Evolutionary conservation across 148 eudicot species (phyloP).

Genomic region (Chenopodium formosanum): DNA sequence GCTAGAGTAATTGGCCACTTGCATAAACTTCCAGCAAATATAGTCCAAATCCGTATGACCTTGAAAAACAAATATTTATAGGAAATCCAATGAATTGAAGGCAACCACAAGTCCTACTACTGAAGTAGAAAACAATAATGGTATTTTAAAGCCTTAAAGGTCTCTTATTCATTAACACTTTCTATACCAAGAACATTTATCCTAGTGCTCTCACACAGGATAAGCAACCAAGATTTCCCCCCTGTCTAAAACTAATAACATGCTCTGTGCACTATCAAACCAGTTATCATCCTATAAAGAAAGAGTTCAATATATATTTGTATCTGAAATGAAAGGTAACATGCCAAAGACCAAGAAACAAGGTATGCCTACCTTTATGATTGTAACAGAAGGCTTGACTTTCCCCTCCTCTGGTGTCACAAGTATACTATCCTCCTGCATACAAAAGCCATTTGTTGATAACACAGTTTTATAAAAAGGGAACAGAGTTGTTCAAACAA

Average conservation of each 20-base stretch:
- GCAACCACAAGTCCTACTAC: neutral
- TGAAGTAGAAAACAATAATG: no score
- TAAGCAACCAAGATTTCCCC: neutral
- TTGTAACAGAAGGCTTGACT: slow-evolving; percentile 83
- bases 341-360: neutral
- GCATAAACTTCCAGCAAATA: neutral
- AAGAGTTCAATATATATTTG: neutral
- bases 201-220: neutral
- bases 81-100: neutral
- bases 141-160: neutral
- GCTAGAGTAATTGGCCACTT: neutral
- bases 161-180: neutral
- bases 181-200: neutral
- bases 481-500: neutral
- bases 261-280: neutral
- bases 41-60: neutral
- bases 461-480: neutral
- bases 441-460: slow-evolving; percentile 3
- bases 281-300: neutral
- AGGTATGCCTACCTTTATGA: slow-evolving; percentile 60
- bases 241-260: neutral
- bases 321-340: neutral
- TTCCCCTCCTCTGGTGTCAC: slow-evolving; percentile 62
- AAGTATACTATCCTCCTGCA: slow-evolving; percentile 91
- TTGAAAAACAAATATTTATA: no score